Conservation (phyloP, 1,139 yeast genomes). For the Candida buenavistaensis region DNA sequence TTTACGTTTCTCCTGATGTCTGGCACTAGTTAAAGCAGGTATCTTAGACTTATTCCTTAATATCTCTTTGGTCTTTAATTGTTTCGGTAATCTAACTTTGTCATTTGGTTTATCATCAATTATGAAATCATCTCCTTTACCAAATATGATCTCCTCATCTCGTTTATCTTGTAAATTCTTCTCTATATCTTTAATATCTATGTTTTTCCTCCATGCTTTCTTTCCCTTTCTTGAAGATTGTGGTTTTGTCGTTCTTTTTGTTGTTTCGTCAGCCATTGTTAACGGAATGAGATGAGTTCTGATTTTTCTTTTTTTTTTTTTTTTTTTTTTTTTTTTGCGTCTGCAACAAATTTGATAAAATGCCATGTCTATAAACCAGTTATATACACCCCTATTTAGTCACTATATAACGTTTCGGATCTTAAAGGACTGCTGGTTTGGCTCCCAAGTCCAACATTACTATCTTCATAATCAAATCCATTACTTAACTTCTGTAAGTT, state of each 20-base stretch:
- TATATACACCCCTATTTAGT: not conserved
- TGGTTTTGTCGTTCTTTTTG: conserved; percentile 7
- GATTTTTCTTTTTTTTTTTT: conserved; percentile 3
- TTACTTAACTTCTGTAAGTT: conserved; percentile 23
- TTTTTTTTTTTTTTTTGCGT: too few species aligned
- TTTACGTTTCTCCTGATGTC: conserved; percentile 36
- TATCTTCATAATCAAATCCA: conserved; percentile 9
- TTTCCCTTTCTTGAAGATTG: conserved; percentile 91
- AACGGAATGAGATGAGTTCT: conserved; percentile 8
- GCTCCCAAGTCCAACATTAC: not conserved
- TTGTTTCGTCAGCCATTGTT: conserved; percentile 9
- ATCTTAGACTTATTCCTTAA: conserved; percentile 76
- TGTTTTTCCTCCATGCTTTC: conserved; percentile 94
- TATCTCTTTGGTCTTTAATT: conserved; percentile 72
- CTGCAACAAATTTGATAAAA: too few species aligned
- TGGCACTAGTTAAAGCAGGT: conserved; percentile 53
- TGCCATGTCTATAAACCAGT: not conserved
- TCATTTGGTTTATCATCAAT: conserved; percentile 55
- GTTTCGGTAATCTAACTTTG: conserved; percentile 32
- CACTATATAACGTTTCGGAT: conserved; percentile 7
- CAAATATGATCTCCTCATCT: conserved; percentile 67
- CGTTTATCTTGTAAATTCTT: conserved; percentile 65
- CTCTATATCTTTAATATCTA: conserved; percentile 80
- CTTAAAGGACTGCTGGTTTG: conserved; percentile 8
- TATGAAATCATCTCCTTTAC: conserved; percentile 59